Base-by-base conservation (phyloP, 495 filamentous ascomycete genomes). In the Penicillium pulvis region DNA sequence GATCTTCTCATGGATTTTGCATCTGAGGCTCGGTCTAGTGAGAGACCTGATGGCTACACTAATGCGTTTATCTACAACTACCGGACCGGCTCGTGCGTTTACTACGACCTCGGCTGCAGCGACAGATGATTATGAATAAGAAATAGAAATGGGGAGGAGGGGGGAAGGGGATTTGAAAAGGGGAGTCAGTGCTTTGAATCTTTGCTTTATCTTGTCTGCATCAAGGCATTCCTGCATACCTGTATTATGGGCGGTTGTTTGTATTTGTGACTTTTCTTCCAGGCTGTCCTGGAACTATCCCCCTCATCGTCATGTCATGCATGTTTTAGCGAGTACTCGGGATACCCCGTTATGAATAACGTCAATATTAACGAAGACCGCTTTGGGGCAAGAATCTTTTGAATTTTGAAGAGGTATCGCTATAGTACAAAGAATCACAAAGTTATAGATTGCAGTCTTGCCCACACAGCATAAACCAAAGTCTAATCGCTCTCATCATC, bases 21-120 rank as follows among this genome's bases (percentile, higher is more conserved):
- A 42, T 80, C 79, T 57, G 83, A 89, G 66, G 64, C 55, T 33
- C 71, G 57, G 53, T 33, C 53, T 8, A 62, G 63, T 20, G 75
- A 73, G 52, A 80, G 76, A 57, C 76, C 79, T 30, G 77, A 82
- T 56, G 74, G 76, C 49, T 81, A 73, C 23, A 76, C 78, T n/a
- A 85, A 88, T 62, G 86, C 87, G 10, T 92, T 92, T 71, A 83
- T 93, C 20, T 92, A 92, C 68, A 93, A 92, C 66, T 91, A 90
- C 56, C 77, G 90, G 33, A 91, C 89, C 4, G 87, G 86, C 0
- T 83, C 80, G 55, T 91, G 89, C 64, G 77, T 92, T 12, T 89
- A 87, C 66, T 93, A 93, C 64, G 87, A 91, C 64, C 73, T 93
- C 26, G 83, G 80, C 44, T 63, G 61, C 45, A 65, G 45, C 55